Base-by-base conservation (phyloP, 1,284 basidiomycete species). In the Microbotryum scabiosae region DNA sequence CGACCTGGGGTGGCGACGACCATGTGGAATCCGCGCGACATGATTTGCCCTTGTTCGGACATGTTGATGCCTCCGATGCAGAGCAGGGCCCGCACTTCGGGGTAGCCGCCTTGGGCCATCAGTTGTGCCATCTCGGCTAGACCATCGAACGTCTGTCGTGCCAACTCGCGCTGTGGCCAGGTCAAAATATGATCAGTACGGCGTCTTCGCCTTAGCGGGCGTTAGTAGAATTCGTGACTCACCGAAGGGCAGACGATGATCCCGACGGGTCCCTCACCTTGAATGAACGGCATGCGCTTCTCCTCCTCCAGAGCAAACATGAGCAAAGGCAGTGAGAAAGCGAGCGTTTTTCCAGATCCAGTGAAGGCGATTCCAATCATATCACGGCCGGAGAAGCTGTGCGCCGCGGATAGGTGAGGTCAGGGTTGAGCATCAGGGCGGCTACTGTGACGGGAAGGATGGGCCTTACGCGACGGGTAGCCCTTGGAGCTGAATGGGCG, bases 31-130 rank as follows among this genome's bases (percentile, higher is more conserved):
- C 96, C 94, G 73, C 87, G 88, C 75, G 81, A 85, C 72, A 99
- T 76, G 7, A 88, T 85, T 71, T 96, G 89, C 61, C 83, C 84
- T 77, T 98, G 96, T 36, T 98, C 96, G 56, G 86, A 85, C 93
- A 99, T 97, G 61, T 87, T 89, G 72, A 98, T 97, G 3, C 96
- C 96, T 51, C 96, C 96, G 64, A 98, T 98, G 72, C 93, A 97
- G 23, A 98, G 80, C 9, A 99, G 78, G 0, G 86, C 85, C 72
- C 92, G 88, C 21, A 97, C 63, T 48, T 85, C 84, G 0, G 94
- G 93, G 73, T 93, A 96, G 23, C 85, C 85, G 7, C 84, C 85
- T 69, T 83, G 85, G n/a, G 84, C 82, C 53, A 97, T 79, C 14
- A 88, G 85, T 20, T 79, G 79, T 25, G 89, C 88, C 87, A 97